phyloP scores from a whole-genome alignment of 768 basidiomycete genomes.

The Crepidotus variabilis region DNA sequence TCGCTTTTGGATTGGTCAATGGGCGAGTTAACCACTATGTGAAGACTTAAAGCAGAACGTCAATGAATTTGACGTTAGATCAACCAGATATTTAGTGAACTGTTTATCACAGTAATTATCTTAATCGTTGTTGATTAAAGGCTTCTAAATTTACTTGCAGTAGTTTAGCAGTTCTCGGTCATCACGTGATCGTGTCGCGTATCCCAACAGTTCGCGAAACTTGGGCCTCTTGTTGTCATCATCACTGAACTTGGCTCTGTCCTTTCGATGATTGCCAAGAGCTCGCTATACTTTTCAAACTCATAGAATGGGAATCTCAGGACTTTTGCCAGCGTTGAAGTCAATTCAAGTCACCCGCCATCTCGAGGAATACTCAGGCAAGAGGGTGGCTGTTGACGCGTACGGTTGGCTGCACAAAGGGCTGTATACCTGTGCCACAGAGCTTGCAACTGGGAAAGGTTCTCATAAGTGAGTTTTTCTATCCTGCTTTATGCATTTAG shows the following conservation, averaged over 20 bases:
- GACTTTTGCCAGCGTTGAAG: constrained; percentile 86
- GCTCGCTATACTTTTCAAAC: not conserved
- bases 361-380: constrained; percentile 77
- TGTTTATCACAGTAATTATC: too few species aligned
- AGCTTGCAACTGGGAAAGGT: constrained; percentile 78
- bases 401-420: constrained; percentile 95
- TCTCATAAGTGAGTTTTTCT: constrained; percentile 71
- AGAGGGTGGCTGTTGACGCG: constrained; percentile 88
- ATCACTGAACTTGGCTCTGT: too few species aligned
- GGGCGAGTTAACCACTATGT: constrained; percentile 31
- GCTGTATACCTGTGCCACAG: constrained; percentile 84
- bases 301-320: constrained; percentile 75
- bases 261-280: too few species aligned
- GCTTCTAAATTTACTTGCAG: too few species aligned
- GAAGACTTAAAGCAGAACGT: too few species aligned
- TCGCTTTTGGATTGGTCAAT: constrained; percentile 60
- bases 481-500: too few species aligned
- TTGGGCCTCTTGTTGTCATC: not conserved
- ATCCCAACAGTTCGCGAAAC: not conserved
- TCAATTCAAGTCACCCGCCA: constrained; percentile 78
- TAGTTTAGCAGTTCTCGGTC: too few species aligned
- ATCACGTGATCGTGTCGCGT: not conserved
- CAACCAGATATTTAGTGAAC: too few species aligned
- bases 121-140: too few species aligned
- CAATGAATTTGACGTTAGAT: too few species aligned